phyloP scores from a whole-genome alignment of 345 rosid species.

The Dipteronia dyeriana region DNA sequence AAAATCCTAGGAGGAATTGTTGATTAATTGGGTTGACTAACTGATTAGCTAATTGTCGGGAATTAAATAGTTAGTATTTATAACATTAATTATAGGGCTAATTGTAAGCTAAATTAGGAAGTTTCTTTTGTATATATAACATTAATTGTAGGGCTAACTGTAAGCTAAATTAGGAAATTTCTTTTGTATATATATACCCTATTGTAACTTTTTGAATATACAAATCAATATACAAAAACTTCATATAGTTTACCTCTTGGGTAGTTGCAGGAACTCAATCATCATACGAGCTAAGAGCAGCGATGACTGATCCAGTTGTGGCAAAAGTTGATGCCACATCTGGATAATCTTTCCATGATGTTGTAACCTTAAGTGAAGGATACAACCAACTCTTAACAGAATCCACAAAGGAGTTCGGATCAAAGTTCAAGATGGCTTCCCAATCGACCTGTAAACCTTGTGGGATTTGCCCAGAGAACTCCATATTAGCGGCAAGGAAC shows the following conservation, averaged over 20 bases:
- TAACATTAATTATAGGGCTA: too few relatives aligned
- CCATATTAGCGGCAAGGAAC: slow-evolving; percentile 89
- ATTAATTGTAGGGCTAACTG: too few relatives aligned
- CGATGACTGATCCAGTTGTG: slow-evolving; percentile 80
- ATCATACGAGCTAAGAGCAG: slow-evolving; percentile 69
- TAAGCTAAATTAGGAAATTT: too few relatives aligned
- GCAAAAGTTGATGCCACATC: slow-evolving; percentile 71
- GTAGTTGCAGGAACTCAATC: slow-evolving; percentile 37
- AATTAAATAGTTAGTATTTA: too few relatives aligned
- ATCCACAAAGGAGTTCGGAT: slow-evolving; percentile 58
- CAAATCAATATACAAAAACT: too few relatives aligned
- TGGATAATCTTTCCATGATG: slow-evolving; percentile 84
- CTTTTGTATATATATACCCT: too few relatives aligned
- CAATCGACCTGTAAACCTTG: slow-evolving; percentile 83
- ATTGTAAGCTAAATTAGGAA: too few relatives aligned
- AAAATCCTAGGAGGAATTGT: too few relatives aligned
- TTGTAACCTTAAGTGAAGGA: slow-evolving; percentile 64
- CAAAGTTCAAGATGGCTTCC: slow-evolving; percentile 85
- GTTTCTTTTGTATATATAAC: too few relatives aligned
- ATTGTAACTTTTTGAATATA: too few relatives aligned
- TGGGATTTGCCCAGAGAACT: slow-evolving; percentile 69
- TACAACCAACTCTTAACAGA: slow-evolving; percentile 79
- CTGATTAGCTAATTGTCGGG: too few relatives aligned
- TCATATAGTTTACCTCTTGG: slow-evolving; percentile 34
- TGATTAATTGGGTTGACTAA: too few relatives aligned